Percentiles rank a stretch among this genome's conserved stretches.
phyloP scores from a whole-genome alignment of 768 basidiomycete genomes.

The Mycena indigotica region DNA sequence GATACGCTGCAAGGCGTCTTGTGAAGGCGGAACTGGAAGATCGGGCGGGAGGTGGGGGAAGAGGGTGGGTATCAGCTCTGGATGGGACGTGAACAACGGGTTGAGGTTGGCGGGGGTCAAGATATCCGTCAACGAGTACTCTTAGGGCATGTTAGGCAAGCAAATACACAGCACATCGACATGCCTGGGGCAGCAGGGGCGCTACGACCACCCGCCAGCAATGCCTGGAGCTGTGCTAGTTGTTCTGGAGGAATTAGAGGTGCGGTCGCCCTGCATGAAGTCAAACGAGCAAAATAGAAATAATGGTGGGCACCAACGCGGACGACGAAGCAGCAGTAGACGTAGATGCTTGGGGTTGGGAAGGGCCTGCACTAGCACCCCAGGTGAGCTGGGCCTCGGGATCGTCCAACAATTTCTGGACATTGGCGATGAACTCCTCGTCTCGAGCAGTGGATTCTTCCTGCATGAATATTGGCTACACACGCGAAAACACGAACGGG shows the following conservation, averaged over 20 bases:
- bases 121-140: constrained; percentile 73
- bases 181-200: constrained; percentile 36
- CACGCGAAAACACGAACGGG: neutral
- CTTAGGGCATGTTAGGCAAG: constrained; percentile 30
- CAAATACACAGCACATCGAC: constrained; percentile 3
- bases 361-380: constrained; percentile 39
- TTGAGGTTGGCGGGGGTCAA: constrained; percentile 72
- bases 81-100: constrained; percentile 71
- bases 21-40: constrained; percentile 66
- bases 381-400: constrained; percentile 64
- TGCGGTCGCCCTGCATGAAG: constrained; percentile 5
- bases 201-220: constrained; percentile 43
- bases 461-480: constrained; percentile 35
- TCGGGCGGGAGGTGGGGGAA: constrained; percentile 85
- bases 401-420: constrained; percentile 72
- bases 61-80: constrained; percentile 66
- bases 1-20: constrained; percentile 71
- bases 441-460: constrained; percentile 70
- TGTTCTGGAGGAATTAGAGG: constrained; percentile 56
- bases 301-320: constrained; percentile 21
- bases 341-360: constrained; percentile 47
- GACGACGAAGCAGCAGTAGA: constrained; percentile 44
- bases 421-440: constrained; percentile 69
- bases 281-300: neutral
- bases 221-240: constrained; percentile 59